Percentiles rank a stretch among this genome's conserved stretches.
Conservation (phyloP, 768 basidiomycete species). For the Megacollybia marginata region DNA sequence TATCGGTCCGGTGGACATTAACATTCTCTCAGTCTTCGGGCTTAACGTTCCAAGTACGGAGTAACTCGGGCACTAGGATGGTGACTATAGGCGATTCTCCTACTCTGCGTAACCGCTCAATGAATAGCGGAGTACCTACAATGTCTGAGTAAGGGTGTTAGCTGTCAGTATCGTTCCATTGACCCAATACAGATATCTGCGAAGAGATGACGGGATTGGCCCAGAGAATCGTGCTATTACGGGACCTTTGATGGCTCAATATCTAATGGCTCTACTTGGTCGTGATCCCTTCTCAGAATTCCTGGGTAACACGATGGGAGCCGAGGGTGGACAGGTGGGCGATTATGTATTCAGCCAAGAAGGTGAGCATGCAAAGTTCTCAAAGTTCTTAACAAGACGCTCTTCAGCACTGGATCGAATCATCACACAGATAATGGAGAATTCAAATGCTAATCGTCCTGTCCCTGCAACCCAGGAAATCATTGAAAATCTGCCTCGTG, state of each 20-base stretch:
- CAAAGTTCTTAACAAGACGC: not conserved
- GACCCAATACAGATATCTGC: slow-evolving; percentile 24
- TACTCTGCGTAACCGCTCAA: slow-evolving; percentile 13
- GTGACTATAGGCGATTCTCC: slow-evolving; percentile 29
- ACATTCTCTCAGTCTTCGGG: slow-evolving; percentile 6
- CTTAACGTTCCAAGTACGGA: slow-evolving; percentile 29
- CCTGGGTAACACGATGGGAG: slow-evolving; percentile 22
- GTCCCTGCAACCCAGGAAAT: slow-evolving; percentile 82
- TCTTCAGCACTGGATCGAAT: slow-evolving; percentile 71
- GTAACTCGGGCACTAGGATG: slow-evolving; percentile 20
- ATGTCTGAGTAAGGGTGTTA: slow-evolving; percentile 45
- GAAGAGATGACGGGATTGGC: slow-evolving; percentile 18
- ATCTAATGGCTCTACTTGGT: slow-evolving; percentile 57
- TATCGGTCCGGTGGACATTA: not conserved
- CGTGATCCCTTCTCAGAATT: slow-evolving; percentile 38
- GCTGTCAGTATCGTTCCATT: not conserved
- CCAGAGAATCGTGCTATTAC: slow-evolving; percentile 35
- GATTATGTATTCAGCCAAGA: slow-evolving; percentile 93
- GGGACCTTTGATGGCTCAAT: slow-evolving; percentile 65
- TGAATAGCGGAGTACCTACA: slow-evolving; percentile 27
- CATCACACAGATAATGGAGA: slow-evolving; percentile 84
- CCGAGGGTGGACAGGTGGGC: slow-evolving; percentile 60
- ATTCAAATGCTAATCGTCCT: slow-evolving; percentile 62
- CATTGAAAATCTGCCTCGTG: slow-evolving; percentile 57
- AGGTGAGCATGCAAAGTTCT: slow-evolving; percentile 36